Evolutionary conservation across 2,329 filamentous ascomycete genomes (phyloP).

Genomic region (Aureobasidium sp.): DNA sequence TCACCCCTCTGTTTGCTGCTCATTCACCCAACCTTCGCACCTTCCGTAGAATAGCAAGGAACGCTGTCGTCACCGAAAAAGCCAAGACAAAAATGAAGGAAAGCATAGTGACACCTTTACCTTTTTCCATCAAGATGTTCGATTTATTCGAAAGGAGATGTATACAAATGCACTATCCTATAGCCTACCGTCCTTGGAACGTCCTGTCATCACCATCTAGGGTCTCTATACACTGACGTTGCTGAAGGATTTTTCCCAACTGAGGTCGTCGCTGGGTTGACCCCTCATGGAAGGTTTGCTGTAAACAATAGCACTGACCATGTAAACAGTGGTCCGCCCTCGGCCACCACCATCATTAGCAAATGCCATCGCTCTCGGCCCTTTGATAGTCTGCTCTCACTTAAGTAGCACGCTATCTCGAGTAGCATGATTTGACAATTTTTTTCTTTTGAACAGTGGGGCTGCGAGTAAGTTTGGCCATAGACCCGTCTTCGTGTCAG

Average conservation of each 20-base stretch:
- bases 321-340: conserved; percentile 8
- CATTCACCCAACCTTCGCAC: not conserved
- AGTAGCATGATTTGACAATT: not conserved
- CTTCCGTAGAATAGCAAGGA: conserved; percentile 2
- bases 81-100: conserved; percentile 13
- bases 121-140: not conserved
- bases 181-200: not conserved
- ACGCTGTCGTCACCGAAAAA: conserved; percentile 9
- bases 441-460: conserved; percentile 8
- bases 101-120: not conserved
- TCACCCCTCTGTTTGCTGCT: not conserved
- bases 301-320: conserved; percentile 9
- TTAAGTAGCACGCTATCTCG: not conserved
- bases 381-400: not conserved
- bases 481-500: not conserved
- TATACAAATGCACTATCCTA: not conserved
- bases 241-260: not conserved
- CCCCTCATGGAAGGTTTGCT: conserved; percentile 1
- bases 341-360: conserved; percentile 8
- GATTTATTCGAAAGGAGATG: too few species aligned
- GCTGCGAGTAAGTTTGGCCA: not conserved
- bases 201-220: not conserved
- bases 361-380: not conserved
- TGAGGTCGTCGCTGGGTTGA: not conserved
- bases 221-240: not conserved